Percentiles rank a stretch among this genome's conserved stretches.
Conservation (phyloP, 768 basidiomycete species). For the Boletus subparvulus region DNA sequence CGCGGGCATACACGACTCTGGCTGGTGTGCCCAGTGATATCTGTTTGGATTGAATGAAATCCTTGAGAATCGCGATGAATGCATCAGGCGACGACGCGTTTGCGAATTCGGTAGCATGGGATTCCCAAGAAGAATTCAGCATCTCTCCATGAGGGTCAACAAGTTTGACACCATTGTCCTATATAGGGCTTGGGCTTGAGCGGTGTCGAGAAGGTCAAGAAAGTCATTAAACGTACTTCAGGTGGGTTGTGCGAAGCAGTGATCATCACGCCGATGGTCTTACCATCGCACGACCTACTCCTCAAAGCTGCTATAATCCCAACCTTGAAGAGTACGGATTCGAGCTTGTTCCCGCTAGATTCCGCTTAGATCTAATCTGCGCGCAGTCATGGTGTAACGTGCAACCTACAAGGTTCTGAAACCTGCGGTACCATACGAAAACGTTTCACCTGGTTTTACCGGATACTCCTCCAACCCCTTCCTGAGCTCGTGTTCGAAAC, state of each 20-base stretch:
- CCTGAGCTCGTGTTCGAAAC: conserved; percentile 44
- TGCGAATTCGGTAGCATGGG: conserved; percentile 79
- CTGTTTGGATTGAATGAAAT: conserved; percentile 59
- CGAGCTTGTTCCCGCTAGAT: conserved; percentile 64
- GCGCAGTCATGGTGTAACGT: conserved; percentile 3
- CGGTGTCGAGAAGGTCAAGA: background rate
- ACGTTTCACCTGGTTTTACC: conserved; percentile 67
- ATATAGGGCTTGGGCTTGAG: conserved; percentile 9
- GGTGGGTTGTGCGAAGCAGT: conserved; percentile 99
- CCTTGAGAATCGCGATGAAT: conserved; percentile 64
- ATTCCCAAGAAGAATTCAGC: conserved; percentile 93
- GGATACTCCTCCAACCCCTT: conserved; percentile 60
- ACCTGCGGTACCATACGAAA: conserved; percentile 92
- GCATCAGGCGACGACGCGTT: conserved; percentile 76
- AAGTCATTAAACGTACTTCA: conserved; percentile 50
- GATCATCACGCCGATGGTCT: conserved; percentile 96
- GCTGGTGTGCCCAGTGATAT: conserved; percentile 82
- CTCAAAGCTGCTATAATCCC: conserved; percentile 87
- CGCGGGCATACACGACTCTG: conserved; percentile 85
- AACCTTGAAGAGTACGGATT: conserved; percentile 92
- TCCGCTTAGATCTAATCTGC: conserved; percentile 8
- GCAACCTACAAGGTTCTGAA: conserved; percentile 82
- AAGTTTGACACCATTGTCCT: conserved; percentile 99
- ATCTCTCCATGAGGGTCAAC: conserved; percentile 98
- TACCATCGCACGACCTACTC: conserved; percentile 89